A percentile compares a stretch with the other conserved stretches of the same genome.
phyloP scores from a whole-genome alignment of 495 filamentous ascomycete genomes.

The Poronia punctata region DNA sequence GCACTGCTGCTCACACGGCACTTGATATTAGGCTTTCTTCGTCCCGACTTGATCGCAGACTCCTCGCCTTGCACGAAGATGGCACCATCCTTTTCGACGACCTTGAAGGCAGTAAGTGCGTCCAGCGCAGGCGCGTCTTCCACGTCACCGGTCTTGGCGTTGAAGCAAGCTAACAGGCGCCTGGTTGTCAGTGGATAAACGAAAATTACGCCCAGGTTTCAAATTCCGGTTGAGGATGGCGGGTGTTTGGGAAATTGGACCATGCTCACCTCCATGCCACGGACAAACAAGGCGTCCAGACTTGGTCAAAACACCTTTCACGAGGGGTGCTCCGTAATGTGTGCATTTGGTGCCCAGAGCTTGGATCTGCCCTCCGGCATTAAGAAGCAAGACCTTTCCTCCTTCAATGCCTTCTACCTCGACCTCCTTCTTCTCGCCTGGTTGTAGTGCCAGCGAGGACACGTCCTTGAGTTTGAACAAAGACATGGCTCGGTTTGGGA shows the following conservation, averaged over 20 bases:
- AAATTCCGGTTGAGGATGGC: not conserved
- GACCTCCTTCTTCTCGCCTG: constrained; percentile 76
- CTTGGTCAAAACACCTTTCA: constrained; percentile 71
- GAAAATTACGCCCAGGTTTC: constrained; percentile 2
- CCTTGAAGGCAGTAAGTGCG: constrained; percentile 68
- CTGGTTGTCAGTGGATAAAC: constrained; percentile 7
- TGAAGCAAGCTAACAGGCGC: constrained; percentile 70
- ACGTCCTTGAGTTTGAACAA: constrained; percentile 87
- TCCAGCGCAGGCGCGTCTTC: constrained; percentile 91
- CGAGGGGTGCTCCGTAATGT: constrained; percentile 84
- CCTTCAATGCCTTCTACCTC: constrained; percentile 84
- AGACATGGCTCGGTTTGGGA: constrained; percentile 34
- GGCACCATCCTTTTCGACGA: constrained; percentile 68
- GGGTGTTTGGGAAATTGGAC: not conserved
- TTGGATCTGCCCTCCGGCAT: constrained; percentile 58
- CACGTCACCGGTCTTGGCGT: constrained; percentile 79
- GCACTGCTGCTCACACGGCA: constrained; percentile 50
- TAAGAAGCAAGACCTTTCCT: constrained; percentile 79
- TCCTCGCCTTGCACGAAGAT: constrained; percentile 83
- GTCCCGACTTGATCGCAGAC: constrained; percentile 65
- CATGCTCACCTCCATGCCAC: constrained; percentile 84
- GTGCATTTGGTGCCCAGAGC: constrained; percentile 85
- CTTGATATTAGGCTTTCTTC: constrained; percentile 64
- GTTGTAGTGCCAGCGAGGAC: constrained; percentile 60
- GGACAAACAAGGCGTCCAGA: constrained; percentile 85